Conservation (phyloP, 2,329 filamentous ascomycete species). For the Endocalyx cinctus region DNA sequence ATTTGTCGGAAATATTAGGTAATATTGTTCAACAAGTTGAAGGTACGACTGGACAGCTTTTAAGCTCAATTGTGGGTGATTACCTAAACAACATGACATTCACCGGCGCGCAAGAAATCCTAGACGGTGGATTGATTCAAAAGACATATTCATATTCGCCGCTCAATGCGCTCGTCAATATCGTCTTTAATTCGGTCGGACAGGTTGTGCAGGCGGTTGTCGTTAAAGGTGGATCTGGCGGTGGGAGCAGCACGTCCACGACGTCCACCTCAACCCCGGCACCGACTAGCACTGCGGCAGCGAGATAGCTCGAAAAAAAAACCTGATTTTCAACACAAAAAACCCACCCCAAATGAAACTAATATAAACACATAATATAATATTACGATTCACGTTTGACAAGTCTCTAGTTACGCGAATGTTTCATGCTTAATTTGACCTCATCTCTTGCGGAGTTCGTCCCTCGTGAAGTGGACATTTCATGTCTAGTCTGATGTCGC, state of each 20-base stretch:
- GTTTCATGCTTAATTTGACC: too few species aligned
- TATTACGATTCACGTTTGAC: too few species aligned
- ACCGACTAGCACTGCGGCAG: conserved; percentile 2
- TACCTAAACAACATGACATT: conserved; percentile 56
- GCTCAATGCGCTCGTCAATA: conserved; percentile 43
- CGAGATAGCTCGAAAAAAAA: conserved; percentile 32
- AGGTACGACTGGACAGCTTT: conserved; percentile 36
- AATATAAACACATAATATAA: too few species aligned
- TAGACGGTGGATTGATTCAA: conserved; percentile 32
- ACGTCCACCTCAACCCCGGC: conserved; percentile 9
- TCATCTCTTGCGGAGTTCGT: too few species aligned
- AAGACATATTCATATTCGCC: conserved; percentile 44
- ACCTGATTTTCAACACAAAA: conserved; percentile 38
- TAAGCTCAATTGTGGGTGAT: conserved; percentile 53
- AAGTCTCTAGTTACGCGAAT: too few species aligned
- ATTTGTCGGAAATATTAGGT: too few species aligned
- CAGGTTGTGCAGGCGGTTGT: conserved; percentile 44
- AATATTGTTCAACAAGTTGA: conserved; percentile 59
- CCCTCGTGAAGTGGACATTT: too few species aligned
- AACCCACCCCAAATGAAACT: too few species aligned
- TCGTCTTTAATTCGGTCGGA: conserved; percentile 44
- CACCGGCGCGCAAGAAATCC: conserved; percentile 31
- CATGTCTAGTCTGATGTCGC: too few species aligned
- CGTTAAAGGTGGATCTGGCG: conserved; percentile 12
- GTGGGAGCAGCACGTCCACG: conserved; percentile 11